Conservation (phyloP, 2,329 filamentous ascomycete genomes). For the Hortaea sp. region DNA sequence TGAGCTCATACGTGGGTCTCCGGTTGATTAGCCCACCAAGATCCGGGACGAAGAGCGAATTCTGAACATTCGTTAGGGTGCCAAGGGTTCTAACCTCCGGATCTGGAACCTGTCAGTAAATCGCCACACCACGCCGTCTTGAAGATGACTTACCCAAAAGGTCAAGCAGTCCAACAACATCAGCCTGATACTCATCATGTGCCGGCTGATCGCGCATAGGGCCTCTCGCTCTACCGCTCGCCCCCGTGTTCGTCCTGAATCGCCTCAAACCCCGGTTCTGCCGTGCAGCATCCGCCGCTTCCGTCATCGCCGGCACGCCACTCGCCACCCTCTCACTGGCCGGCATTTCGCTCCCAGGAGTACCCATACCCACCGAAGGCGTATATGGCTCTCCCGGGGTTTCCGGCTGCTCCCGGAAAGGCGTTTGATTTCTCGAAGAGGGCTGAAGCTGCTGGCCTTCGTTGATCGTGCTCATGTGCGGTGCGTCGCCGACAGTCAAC, state of each 20-base stretch:
- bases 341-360: conserved; percentile 2
- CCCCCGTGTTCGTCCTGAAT: conserved; percentile 3
- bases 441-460: conserved; percentile 10
- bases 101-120: conserved; percentile 42
- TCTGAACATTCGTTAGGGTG: conserved; percentile 80
- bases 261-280: conserved; percentile 15
- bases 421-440: conserved; percentile 5
- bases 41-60: conserved; percentile 76
- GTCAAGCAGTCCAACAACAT: conserved; percentile 58
- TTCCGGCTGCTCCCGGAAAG: conserved; percentile 4
- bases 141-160: conserved; percentile 47
- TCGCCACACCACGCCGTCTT: conserved; percentile 1
- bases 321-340: conserved; percentile 10
- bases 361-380: conserved; percentile 9
- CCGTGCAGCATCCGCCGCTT: conserved; percentile 19
- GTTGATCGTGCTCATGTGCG: conserved; percentile 19
- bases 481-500: conserved; percentile 11
- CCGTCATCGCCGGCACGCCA: conserved; percentile 15
- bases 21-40: conserved; percentile 68
- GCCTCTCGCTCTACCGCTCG: neutral
- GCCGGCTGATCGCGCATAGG: neutral
- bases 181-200: conserved; percentile 45
- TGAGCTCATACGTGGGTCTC: conserved; percentile 66
- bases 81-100: conserved; percentile 75
- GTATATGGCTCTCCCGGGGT: conserved; percentile 9